Conservation (phyloP, 345 rosid species). For the Erodium maritimum region DNA sequence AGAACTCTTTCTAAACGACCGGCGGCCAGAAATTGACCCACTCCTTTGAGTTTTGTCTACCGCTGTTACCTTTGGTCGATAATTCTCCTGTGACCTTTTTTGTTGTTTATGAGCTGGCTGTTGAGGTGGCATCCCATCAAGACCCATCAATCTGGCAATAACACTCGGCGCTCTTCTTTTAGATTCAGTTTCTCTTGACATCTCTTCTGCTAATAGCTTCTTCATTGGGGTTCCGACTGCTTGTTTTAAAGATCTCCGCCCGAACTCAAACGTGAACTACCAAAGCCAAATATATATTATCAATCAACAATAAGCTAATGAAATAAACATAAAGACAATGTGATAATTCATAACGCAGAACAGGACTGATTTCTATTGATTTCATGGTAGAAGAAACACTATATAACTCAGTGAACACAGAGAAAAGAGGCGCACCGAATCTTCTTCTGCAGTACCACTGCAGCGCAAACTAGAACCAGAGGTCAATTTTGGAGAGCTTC, state of each 20-base stretch:
- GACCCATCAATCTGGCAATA: conserved; percentile 91
- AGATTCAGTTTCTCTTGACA: conserved; percentile 60
- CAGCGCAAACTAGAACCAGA: conserved; percentile 39
- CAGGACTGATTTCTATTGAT: not conserved
- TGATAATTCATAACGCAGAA: not conserved
- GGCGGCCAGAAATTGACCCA: conserved; percentile 26
- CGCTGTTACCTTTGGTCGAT: conserved; percentile 12
- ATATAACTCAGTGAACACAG: conserved; percentile 6
- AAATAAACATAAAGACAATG: conserved; percentile 7
- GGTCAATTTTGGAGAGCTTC: conserved; percentile 26
- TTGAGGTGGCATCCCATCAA: conserved; percentile 67
- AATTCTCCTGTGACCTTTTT: conserved; percentile 27
- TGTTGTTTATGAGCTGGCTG: conserved; percentile 34
- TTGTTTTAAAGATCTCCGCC: conserved; percentile 26
- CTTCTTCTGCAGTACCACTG: conserved; percentile 29
- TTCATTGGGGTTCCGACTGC: conserved; percentile 47
- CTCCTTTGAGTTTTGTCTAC: conserved; percentile 28
- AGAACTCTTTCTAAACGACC: conserved; percentile 54
- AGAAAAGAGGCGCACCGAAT: conserved; percentile 39
- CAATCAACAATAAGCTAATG: not conserved
- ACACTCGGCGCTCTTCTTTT: conserved; percentile 68
- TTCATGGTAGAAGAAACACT: not conserved
- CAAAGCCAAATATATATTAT: conserved; percentile 11
- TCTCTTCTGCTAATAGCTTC: conserved; percentile 68
- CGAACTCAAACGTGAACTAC: conserved; percentile 37